Evolutionary conservation across 768 basidiomycete species (phyloP), one percentile per base, ranked within the genome.

Genomic region (Tylopilus rubrobrunneus): DNA sequence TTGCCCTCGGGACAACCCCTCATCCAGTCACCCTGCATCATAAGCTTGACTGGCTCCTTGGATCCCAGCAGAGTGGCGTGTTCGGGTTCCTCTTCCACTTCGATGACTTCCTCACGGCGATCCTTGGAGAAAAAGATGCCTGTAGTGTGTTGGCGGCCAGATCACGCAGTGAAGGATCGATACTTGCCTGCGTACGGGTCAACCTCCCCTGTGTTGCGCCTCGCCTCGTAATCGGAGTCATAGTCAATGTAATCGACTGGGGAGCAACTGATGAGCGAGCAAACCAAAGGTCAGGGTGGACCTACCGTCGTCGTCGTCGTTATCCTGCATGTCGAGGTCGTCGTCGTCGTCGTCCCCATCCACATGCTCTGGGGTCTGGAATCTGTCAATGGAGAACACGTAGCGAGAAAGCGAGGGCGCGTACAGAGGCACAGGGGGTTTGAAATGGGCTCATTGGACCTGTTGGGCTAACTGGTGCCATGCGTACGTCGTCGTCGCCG

Each of bases 71-170:
- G 65, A 39, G 67, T 56, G 17, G 72, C 72, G 40, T 66, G 65
- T 67, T 88, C 86, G 7, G 85, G 78, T 46, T 85, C 79, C 71
- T 94, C 92, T 64, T 94, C 87, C 1, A 94, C 83, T 73, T 97
- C 93, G 45, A 95, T 91, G 36, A 95, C 88, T 69, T 90, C 89
- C 71, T 96, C 94, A 40, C 83, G 81, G 45, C 94, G 81, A 66
- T 94, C 92, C 74, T 96, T 96, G 41, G 93, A 96, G 70, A 94
- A 97, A 78, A 96, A 96, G 49, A 96, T 83, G 23, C 91, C 92
- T 92, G 54, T 5, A 39, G 37, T 6, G 44, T 15, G 48, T 61
- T 46, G 58, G 45, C 23, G 21, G 12, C 48, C 11, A 50, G 51
- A 55, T 41, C 53, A 48, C 14, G 25, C 14, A 21, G 25, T 34